Evolutionary conservation across 73 alveolate species (phyloP).

Genomic region (Tetrahymena elliotti): DNA sequence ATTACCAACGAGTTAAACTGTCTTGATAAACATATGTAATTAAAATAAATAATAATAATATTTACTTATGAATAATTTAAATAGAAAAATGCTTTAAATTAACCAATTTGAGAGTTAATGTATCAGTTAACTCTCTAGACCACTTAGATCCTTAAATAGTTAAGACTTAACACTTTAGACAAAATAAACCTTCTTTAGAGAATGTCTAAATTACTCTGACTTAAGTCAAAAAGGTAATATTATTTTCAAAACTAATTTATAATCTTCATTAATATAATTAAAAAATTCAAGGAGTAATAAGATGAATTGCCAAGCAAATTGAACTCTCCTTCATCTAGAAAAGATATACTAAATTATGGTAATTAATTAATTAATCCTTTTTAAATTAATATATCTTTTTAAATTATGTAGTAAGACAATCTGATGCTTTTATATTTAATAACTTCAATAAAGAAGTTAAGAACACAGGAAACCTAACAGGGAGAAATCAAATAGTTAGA

Average conservation of each 20-base stretch:
- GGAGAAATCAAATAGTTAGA: background rate
- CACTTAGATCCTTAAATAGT: background rate
- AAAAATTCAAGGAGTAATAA: background rate
- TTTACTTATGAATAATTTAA: background rate
- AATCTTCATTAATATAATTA: background rate
- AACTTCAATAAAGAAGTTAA: background rate
- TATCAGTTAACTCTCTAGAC: background rate
- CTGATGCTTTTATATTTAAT: background rate
- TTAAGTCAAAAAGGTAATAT: background rate
- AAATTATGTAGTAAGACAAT: background rate
- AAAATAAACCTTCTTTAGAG: background rate
- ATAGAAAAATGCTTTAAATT: background rate
- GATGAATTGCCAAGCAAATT: background rate
- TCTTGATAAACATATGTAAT: background rate
- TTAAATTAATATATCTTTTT: background rate
- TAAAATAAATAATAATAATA: background rate
- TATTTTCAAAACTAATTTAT: background rate
- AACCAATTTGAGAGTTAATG: background rate
- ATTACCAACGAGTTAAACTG: background rate
- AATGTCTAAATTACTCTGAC: background rate
- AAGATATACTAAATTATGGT: background rate
- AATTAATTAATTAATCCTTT: background rate
- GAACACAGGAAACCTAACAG: background rate
- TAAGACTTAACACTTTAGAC: background rate
- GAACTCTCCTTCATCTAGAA: background rate